Conservation (phyloP, 2,329 filamentous ascomycete genomes). For the Epicoccum nigrum region DNA sequence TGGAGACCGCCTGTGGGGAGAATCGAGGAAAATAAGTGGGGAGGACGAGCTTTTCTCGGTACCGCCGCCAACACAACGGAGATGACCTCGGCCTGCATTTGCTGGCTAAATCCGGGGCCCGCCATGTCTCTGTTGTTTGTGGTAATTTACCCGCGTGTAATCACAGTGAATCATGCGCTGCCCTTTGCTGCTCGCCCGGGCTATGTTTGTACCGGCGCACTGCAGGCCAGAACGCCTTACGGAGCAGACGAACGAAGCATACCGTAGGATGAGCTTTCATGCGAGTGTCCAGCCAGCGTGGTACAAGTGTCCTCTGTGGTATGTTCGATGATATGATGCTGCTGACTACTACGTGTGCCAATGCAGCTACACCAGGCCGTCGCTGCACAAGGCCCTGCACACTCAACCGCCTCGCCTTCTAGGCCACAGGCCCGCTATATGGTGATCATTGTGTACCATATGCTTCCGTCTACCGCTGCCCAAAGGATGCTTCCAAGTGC, state of each 20-base stretch:
- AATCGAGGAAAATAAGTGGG: constrained; percentile 4
- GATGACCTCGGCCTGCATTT: constrained; percentile 12
- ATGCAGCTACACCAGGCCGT: not conserved
- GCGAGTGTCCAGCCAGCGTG: not conserved
- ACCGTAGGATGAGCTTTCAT: not conserved
- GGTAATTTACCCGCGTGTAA: constrained; percentile 16
- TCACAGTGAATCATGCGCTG: not conserved
- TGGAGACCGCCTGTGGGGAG: constrained; percentile 10
- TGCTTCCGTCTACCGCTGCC: constrained; percentile 23
- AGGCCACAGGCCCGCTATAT: constrained; percentile 27
- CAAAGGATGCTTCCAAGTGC: constrained; percentile 18
- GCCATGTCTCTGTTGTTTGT: not conserved
- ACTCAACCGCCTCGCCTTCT: constrained; percentile 2
- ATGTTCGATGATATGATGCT: not conserved
- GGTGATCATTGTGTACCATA: constrained; percentile 21
- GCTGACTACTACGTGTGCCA: not conserved
- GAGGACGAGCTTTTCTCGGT: constrained; percentile 14
- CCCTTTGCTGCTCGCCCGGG: not conserved
- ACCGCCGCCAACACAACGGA: constrained; percentile 6
- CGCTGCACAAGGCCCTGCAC: not conserved
- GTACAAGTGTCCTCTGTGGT: constrained; percentile 3
- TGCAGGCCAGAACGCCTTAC: not conserved
- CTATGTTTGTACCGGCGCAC: not conserved
- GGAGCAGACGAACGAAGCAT: not conserved
- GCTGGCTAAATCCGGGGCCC: not conserved